Conservation (phyloP, 345 rosid species). For the Noccaea caerulescens region DNA sequence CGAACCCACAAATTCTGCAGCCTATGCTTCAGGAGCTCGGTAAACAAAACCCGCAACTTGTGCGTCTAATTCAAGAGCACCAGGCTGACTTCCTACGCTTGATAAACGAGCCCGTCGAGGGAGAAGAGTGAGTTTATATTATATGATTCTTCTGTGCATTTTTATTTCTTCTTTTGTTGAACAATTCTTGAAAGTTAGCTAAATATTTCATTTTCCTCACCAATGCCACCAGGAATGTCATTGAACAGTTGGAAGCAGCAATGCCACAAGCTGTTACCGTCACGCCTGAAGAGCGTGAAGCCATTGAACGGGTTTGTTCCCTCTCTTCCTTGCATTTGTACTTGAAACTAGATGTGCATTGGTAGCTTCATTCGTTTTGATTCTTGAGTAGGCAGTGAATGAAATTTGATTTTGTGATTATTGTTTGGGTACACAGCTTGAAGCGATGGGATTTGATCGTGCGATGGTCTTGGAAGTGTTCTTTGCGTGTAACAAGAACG, state of each 20-base stretch:
- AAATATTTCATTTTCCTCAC: slow-evolving; percentile 5
- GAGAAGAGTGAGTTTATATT: slow-evolving; percentile 75
- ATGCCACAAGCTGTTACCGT: slow-evolving; percentile 91
- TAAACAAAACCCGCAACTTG: slow-evolving; percentile 83
- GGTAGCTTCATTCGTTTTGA: not conserved
- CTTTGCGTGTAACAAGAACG: slow-evolving; percentile 95
- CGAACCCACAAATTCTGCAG: slow-evolving; percentile 82
- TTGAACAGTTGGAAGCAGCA: slow-evolving; percentile 70
- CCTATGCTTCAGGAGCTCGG: slow-evolving; percentile 98
- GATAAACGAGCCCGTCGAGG: slow-evolving; percentile 88
- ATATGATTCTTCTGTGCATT: not conserved
- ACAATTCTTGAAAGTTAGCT: not conserved
- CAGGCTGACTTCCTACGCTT: slow-evolving; percentile 86
- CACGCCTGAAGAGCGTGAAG: slow-evolving; percentile 95
- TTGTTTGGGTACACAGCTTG: slow-evolving; percentile 56
- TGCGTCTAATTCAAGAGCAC: slow-evolving; percentile 91
- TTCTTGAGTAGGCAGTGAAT: not conserved
- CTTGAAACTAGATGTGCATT: not conserved
- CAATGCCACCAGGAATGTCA: slow-evolving; percentile 54
- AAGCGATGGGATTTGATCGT: slow-evolving; percentile 90
- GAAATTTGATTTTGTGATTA: not conserved
- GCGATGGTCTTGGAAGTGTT: slow-evolving; percentile 77
- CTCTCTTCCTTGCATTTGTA: not conserved
- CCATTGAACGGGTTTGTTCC: slow-evolving; percentile 79
- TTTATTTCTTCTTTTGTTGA: slow-evolving; percentile 1